A percentile compares a stretch with the other conserved stretches of the same genome.
Conservation (phyloP, 305 asterid genomes). For the Lippia alba region DNA sequence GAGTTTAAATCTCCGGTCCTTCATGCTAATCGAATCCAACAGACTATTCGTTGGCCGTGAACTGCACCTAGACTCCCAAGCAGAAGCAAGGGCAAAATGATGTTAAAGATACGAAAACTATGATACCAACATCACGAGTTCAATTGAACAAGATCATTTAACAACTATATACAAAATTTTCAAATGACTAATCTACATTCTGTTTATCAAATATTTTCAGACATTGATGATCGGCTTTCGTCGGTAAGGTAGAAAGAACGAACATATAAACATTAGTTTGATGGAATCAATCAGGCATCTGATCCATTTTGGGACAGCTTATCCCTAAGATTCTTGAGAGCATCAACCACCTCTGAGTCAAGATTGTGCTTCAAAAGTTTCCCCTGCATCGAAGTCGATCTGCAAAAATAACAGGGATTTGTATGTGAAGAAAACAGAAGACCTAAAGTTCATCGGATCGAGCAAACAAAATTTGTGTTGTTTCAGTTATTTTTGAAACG, state of each 20-base stretch:
- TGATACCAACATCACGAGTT: neutral
- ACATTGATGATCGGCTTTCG: no score
- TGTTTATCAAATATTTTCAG: no score
- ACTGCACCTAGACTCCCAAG: no score
- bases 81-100: no score
- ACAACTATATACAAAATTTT: neutral
- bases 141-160: neutral
- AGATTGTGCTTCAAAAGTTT: conserved; percentile 93
- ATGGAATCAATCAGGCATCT: conserved; percentile 28
- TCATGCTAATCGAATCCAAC: no score
- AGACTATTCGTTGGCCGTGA: no score
- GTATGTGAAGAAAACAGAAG: no score
- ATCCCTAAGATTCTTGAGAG: conserved; percentile 90
- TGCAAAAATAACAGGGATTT: conserved; percentile 34
- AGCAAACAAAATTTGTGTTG: no score
- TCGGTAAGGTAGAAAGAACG: no score
- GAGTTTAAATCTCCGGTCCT: no score
- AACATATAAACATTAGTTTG: neutral
- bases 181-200: neutral
- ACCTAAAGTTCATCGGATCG: neutral
- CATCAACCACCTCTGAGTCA: conserved; percentile 80
- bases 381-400: conserved; percentile 92
- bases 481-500: neutral
- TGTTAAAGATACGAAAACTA: neutral
- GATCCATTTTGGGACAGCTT: conserved; percentile 58